These are phyloP conservation scores for Monocercomonoides exilis DNA, from an alignment of 78 protist species.

Conservation along the genomic window DNA sequence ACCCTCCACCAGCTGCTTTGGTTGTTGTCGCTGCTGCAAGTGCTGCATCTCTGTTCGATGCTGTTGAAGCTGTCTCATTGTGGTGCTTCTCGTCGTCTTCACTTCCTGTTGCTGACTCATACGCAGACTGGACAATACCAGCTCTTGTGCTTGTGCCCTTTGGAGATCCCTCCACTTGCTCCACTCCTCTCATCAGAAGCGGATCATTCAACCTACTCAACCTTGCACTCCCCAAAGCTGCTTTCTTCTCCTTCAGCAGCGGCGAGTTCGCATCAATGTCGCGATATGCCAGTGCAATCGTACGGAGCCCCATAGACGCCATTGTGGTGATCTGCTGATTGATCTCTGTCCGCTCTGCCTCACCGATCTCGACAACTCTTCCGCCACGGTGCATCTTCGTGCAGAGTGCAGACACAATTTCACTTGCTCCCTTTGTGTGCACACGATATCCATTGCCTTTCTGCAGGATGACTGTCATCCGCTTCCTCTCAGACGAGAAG, in stretches of 20 bases:
- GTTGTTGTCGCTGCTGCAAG: neutral
- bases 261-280: neutral
- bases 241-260: no score
- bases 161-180: no score
- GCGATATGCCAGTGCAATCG: constrained; percentile 59
- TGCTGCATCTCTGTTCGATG: neutral
- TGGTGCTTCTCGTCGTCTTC: no score
- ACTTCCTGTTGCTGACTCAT: no score
- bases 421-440: constrained; percentile 62
- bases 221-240: no score
- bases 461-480: constrained; percentile 41
- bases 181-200: no score
- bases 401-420: constrained; percentile 46
- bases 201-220: no score
- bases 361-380: neutral
- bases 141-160: no score
- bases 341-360: neutral
- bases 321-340: neutral
- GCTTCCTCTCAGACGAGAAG: constrained; percentile 40
- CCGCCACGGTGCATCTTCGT: neutral
- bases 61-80: neutral
- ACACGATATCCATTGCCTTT: neutral
- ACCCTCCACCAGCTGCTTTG: neutral
- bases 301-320: constrained; percentile 41
- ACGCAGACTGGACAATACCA: no score